Conservation (phyloP, 1,139 yeast species). For the Candida sp. region DNA sequence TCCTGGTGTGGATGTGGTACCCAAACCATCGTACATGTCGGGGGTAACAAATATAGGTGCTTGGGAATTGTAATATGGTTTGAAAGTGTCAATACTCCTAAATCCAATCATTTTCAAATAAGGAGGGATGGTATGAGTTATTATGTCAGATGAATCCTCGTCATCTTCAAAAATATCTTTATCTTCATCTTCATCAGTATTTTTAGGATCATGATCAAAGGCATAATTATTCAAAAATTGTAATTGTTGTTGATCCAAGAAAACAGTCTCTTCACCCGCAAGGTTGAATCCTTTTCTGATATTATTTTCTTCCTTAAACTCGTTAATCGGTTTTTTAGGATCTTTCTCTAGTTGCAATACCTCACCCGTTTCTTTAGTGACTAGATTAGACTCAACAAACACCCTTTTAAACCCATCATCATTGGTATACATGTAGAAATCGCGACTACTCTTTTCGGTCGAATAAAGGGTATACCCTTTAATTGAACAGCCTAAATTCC, state of each 20-base stretch:
- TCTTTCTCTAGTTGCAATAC: slow-evolving; percentile 14
- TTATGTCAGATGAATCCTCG: slow-evolving; percentile 9
- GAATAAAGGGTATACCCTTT: slow-evolving; percentile 68
- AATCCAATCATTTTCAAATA: slow-evolving; percentile 66
- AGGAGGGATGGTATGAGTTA: slow-evolving; percentile 27
- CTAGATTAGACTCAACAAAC: slow-evolving; percentile 36
- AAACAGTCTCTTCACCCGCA: slow-evolving; percentile 25
- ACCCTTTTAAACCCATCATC: slow-evolving; percentile 44
- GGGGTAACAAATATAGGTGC: slow-evolving; percentile 60
- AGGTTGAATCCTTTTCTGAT: slow-evolving; percentile 25
- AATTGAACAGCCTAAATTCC: slow-evolving; percentile 57
- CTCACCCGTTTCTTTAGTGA: slow-evolving; percentile 16
- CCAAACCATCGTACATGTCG: slow-evolving; percentile 30
- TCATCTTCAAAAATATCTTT: slow-evolving; percentile 13
- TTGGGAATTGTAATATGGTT: slow-evolving; percentile 50
- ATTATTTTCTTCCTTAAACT: slow-evolving; percentile 41
- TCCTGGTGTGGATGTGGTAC: slow-evolving; percentile 15
- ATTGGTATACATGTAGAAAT: slow-evolving; percentile 42
- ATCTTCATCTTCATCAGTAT: slow-evolving; percentile 9
- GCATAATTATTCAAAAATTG: slow-evolving; percentile 28
- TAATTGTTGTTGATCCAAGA: slow-evolving; percentile 23
- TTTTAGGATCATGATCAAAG: slow-evolving; percentile 30
- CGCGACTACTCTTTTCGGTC: slow-evolving; percentile 46
- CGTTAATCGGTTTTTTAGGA: slow-evolving; percentile 16
- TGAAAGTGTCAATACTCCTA: slow-evolving; percentile 36